Conservation (phyloP, 1,284 basidiomycete genomes). For the Naganishia sp. region DNA sequence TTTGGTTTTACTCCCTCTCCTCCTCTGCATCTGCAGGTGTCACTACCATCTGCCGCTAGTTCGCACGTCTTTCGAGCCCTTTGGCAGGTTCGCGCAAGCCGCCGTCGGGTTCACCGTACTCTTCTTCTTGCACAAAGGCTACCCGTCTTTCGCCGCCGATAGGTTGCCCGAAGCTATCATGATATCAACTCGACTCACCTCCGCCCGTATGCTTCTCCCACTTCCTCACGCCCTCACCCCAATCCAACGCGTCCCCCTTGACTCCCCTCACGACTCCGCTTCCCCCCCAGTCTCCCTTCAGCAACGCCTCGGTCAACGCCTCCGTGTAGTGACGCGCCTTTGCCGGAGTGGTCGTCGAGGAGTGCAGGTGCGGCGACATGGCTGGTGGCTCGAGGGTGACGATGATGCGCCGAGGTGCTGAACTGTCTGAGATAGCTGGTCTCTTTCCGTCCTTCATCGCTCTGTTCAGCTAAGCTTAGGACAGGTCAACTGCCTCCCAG, state of each 20-base stretch:
- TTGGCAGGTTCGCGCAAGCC: no score
- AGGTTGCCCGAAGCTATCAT: no score
- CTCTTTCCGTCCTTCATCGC: background rate
- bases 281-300: constrained; percentile 50
- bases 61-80: no score
- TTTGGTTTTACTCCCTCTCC: no score
- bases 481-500: no score
- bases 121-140: no score
- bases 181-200: constrained; percentile 42
- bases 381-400: constrained; percentile 48
- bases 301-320: constrained; percentile 46
- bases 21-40: no score
- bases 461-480: background rate
- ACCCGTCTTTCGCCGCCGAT: no score
- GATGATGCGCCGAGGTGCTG: background rate
- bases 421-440: background rate
- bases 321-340: constrained; percentile 50
- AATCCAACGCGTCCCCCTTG: constrained; percentile 63
- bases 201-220: constrained; percentile 78
- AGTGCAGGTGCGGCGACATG: constrained; percentile 43
- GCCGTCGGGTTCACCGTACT: no score
- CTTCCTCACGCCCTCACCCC: constrained; percentile 80
- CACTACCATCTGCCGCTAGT: no score
- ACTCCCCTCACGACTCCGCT: constrained; percentile 63
- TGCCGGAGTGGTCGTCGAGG: constrained; percentile 34